Conservation (phyloP, 2,329 filamentous ascomycete genomes). For the Paraphaeosphaeria sporulosa region DNA sequence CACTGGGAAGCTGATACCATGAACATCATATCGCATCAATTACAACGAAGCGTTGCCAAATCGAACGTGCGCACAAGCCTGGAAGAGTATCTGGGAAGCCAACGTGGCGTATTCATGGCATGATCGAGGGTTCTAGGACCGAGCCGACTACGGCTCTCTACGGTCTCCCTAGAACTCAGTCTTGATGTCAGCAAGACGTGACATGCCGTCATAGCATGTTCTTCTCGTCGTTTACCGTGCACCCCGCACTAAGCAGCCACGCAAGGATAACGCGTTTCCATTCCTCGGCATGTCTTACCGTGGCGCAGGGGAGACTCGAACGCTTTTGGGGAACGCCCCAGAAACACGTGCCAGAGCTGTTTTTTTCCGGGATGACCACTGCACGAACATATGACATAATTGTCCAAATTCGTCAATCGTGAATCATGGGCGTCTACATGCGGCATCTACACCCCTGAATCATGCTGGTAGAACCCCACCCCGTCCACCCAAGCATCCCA, state of each 20-base stretch:
- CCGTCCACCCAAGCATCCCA: constrained; percentile 33
- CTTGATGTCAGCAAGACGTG: not conserved
- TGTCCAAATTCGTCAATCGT: not conserved
- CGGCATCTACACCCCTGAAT: constrained; percentile 27
- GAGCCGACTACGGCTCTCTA: not conserved
- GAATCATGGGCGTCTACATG: not conserved
- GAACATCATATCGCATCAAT: no score
- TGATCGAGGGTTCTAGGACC: no score
- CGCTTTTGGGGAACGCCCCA: no score
- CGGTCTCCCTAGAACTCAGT: not conserved
- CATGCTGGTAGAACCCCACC: constrained; percentile 28
- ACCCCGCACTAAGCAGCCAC: not conserved
- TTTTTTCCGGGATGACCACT: no score
- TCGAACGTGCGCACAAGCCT: no score
- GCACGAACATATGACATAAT: not conserved
- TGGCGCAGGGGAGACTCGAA: no score
- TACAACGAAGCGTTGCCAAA: no score
- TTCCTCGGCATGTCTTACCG: not conserved
- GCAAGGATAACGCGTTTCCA: not conserved
- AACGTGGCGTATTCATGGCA: no score
- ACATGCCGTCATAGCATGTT: not conserved
- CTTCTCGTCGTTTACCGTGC: not conserved
- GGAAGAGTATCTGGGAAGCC: no score
- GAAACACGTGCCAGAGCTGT: no score
- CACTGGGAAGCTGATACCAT: no score